Conservation (phyloP, 495 filamentous ascomycete genomes). For the Aspergillus ellipticus region DNA sequence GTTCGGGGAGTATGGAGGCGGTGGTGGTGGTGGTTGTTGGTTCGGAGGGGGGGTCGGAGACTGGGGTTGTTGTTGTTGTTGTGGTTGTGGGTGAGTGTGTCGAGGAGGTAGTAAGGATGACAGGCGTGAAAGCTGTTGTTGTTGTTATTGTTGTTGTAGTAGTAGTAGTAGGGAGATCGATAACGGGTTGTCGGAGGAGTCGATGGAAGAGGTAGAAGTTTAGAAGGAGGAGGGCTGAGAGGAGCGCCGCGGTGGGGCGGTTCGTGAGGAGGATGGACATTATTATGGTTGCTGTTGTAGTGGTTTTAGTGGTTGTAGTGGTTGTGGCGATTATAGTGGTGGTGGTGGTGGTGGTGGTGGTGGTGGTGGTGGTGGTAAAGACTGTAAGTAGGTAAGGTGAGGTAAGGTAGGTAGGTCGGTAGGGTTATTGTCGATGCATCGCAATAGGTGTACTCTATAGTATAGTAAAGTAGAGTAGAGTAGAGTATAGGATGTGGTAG, state of each 20-base stretch:
- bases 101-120: neutral
- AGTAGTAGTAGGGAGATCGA: neutral
- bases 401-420: no score
- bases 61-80: neutral
- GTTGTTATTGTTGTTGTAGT: no score
- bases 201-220: conserved; percentile 17
- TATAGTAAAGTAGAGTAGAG: no score
- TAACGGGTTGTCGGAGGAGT: conserved; percentile 5
- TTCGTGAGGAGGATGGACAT: neutral
- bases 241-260: conserved; percentile 8
- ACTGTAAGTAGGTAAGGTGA: no score
- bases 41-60: conserved; percentile 2
- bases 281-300: neutral
- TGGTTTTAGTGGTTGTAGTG: neutral
- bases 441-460: no score
- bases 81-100: neutral
- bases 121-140: neutral
- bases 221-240: conserved; percentile 11
- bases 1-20: neutral
- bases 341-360: no score
- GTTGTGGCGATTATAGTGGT: neutral
- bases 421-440: no score
- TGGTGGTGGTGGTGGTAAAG: no score
- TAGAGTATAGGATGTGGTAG: no score
- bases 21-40: neutral